phyloP scores from a whole-genome alignment of 805 yeast genomes.

The Saccharomyces paradoxus region DNA sequence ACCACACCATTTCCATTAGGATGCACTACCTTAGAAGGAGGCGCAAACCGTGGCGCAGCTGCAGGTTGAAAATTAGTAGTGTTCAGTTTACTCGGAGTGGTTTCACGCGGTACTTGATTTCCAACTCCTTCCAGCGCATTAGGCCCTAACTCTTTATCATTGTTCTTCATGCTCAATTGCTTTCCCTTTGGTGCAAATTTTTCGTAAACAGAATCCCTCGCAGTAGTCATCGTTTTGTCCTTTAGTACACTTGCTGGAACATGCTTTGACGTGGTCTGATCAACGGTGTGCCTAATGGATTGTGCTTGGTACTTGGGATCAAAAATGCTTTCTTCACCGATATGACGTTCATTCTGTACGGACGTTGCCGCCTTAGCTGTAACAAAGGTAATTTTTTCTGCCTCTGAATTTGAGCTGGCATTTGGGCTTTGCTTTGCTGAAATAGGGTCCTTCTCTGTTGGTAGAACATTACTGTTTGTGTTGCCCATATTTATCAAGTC shows the following conservation, averaged over 20 bases:
- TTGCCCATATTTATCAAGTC: constrained; percentile 32
- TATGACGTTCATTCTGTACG: constrained; percentile 38
- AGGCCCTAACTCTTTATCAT: neutral
- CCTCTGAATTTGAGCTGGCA: neutral
- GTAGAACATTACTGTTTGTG: neutral
- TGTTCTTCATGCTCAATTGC: constrained; percentile 6
- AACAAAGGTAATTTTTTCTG: constrained; percentile 40
- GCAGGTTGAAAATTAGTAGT: neutral
- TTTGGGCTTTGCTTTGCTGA: neutral
- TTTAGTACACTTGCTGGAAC: constrained; percentile 29
- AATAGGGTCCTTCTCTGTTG: constrained; percentile 1
- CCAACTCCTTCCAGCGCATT: neutral
- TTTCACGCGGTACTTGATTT: neutral
- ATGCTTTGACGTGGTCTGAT: constrained; percentile 61
- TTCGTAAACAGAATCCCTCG: constrained; percentile 21
- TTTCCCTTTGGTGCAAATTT: constrained; percentile 30
- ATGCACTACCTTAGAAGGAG: constrained; percentile 21
- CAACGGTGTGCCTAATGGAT: constrained; percentile 51
- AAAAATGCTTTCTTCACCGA: constrained; percentile 36
- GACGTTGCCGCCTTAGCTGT: constrained; percentile 58
- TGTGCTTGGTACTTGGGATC: constrained; percentile 52
- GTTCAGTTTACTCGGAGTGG: neutral
- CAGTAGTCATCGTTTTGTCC: constrained; percentile 16
- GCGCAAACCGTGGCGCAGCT: constrained; percentile 17
- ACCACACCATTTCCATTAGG: constrained; percentile 13